Conservation (phyloP, 2,329 filamentous ascomycete species). For the Camillea tinctor region DNA sequence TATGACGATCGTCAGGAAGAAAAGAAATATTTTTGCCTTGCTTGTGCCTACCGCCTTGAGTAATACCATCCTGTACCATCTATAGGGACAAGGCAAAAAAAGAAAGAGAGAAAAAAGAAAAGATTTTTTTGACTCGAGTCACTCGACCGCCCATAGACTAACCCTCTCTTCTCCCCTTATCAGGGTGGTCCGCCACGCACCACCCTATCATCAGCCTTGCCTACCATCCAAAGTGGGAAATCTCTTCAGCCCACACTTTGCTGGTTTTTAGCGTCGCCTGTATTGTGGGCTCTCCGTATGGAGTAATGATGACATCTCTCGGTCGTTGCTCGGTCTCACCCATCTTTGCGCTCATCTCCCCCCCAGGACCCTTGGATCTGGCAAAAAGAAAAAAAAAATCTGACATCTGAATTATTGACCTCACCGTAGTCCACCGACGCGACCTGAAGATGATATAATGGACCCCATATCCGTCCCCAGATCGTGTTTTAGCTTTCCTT, state of each 20-base stretch:
- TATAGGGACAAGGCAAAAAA: no score
- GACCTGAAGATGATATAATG: background rate
- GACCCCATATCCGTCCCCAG: background rate
- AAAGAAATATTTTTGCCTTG: background rate
- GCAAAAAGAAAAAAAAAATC: no score
- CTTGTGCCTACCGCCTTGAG: background rate
- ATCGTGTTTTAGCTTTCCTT: background rate
- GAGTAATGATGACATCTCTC: slow-evolving; percentile 8
- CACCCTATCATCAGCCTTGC: background rate
- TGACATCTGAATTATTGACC: background rate
- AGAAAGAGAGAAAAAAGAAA: background rate
- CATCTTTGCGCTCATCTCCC: background rate
- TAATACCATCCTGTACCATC: no score
- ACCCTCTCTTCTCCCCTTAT: background rate
- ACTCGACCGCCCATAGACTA: background rate
- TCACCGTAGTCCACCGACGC: background rate
- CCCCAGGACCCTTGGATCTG: slow-evolving; percentile 7
- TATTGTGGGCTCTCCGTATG: background rate
- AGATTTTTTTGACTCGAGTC: background rate
- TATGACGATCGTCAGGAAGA: background rate
- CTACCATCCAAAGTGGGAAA: background rate
- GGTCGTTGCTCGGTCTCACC: slow-evolving; percentile 8
- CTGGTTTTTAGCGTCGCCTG: background rate
- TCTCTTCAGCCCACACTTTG: background rate
- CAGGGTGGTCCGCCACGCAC: background rate